Evolutionary conservation across 2,329 filamentous ascomycete genomes (phyloP).

Genomic region (Lachnellula subtilissima): DNA sequence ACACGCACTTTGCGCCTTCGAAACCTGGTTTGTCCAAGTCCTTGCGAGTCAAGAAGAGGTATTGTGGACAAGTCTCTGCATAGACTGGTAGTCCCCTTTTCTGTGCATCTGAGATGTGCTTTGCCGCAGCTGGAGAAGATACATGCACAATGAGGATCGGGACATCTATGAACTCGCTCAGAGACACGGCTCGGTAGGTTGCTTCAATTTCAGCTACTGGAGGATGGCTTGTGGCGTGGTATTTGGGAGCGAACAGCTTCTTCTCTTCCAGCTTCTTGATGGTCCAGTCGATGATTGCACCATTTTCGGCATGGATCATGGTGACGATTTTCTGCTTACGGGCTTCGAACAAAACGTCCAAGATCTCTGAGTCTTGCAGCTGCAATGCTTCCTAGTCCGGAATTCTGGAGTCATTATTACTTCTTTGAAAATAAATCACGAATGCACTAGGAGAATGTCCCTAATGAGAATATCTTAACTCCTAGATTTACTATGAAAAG

Average conservation of each 20-base stretch:
- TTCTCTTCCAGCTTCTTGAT: conserved; percentile 47
- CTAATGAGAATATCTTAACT: too few species aligned
- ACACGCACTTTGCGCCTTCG: conserved; percentile 52
- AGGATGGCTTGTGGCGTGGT: conserved; percentile 46
- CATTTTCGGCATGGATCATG: conserved; percentile 53
- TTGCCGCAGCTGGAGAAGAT: conserved; percentile 41
- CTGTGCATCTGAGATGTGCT: conserved; percentile 44
- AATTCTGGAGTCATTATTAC: too few species aligned
- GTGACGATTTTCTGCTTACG: conserved; percentile 44
- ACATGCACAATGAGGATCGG: conserved; percentile 52
- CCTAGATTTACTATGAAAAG: too few species aligned
- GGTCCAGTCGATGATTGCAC: conserved; percentile 50
- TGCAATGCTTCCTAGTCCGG: conserved; percentile 31
- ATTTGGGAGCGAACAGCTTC: conserved; percentile 45
- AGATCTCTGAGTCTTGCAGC: conserved; percentile 36
- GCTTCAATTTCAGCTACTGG: conserved; percentile 48
- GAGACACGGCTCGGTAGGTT: conserved; percentile 47
- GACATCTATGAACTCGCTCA: conserved; percentile 45
- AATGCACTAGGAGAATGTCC: too few species aligned
- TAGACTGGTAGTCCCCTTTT: conserved; percentile 44
- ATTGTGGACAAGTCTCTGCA: conserved; percentile 53
- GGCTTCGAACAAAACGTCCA: conserved; percentile 40
- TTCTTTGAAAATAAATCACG: too few species aligned
- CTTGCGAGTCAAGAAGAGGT: conserved; percentile 48
- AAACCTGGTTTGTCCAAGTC: conserved; percentile 47